Evolutionary conservation across 2,329 filamentous ascomycete genomes (phyloP), one percentile per base, ranked within the genome.

Genomic region (Colletotrichum sp.): DNA sequence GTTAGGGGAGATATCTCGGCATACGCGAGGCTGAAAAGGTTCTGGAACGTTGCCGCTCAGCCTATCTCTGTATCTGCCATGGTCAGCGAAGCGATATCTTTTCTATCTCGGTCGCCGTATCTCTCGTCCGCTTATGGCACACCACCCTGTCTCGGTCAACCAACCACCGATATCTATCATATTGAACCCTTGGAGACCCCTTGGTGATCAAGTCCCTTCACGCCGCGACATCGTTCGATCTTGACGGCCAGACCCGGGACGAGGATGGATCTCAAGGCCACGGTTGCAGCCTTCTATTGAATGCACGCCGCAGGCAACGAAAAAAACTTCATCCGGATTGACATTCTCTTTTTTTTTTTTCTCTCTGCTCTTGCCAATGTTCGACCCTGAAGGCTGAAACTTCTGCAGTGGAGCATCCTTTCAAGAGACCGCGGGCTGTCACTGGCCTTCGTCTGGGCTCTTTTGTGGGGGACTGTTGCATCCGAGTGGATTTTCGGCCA

Each of bases 301-400:
- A 66, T 32, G 22, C 55, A 52, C 3, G 44, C 44, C 32, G 26
- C 26, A 66, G 64, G 39, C 18, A 66, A 26, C 39, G 18, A 66
- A 66, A 39, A 52, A 52, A 52, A 13, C 6, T 52, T 13, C 22
- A 34, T 18, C 63, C 39, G 39, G 63, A 52, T 48, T 72, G 65
- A 24, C 71, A 71, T 72, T 66, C 68, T 75, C 60, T 66, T 72
- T 66, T 68, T 75, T 65, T 68, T 73, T 28, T 73, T 8, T 28
- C 72, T 8, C 44, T 55, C 36, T 30, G 16, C 36, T 48, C 24
- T 39, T 73, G 36, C 36, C 5, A 36, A 30, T 59, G 44, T 65
- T 63, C 62, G 69, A 57, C 69, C 63, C 57, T 63, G 59, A 72
- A 75, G 69, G 63, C 69, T 75, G 73, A 75, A 72, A 75, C 73